These are phyloP conservation scores for Ambrosia artemisiifolia DNA, from an alignment of 129 eudicot genomes.

Conservation along the genomic window DNA sequence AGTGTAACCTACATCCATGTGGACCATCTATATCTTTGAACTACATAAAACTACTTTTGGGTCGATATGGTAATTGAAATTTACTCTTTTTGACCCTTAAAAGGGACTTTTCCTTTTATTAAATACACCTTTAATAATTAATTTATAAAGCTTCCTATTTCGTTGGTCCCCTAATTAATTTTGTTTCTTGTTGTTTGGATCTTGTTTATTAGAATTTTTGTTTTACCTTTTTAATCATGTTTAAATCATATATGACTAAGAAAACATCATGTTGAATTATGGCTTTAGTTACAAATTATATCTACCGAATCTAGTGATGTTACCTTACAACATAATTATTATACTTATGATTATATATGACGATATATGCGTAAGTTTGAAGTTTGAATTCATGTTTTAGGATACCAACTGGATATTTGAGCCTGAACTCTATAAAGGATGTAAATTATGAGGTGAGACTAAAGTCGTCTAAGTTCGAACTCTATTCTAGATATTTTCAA, in stretches of 20 bases:
- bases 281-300: neutral
- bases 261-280: conserved; percentile 4
- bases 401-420: neutral
- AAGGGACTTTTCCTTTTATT: conserved; percentile 57
- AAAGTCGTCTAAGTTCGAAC: no score
- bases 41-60: conserved; percentile 30
- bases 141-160: conserved; percentile 18
- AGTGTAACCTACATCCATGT: conserved; percentile 36
- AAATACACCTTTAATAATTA: conserved; percentile 23
- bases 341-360: neutral
- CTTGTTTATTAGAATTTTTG: conserved; percentile 21
- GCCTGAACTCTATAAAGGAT: no score
- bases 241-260: conserved; percentile 21
- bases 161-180: conserved; percentile 32
- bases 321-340: no score
- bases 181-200: conserved; percentile 36
- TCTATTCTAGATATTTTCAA: no score
- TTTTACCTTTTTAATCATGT: conserved; percentile 25
- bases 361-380: neutral
- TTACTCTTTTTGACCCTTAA: conserved; percentile 33
- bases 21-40: conserved; percentile 32
- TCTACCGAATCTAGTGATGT: neutral
- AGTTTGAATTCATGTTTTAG: neutral
- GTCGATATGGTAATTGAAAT: conserved; percentile 4
- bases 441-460: no score